These are phyloP conservation scores for Dactylis glomerata DNA, from an alignment of 176 grass and related monocot species.

Conservation along the genomic window DNA sequence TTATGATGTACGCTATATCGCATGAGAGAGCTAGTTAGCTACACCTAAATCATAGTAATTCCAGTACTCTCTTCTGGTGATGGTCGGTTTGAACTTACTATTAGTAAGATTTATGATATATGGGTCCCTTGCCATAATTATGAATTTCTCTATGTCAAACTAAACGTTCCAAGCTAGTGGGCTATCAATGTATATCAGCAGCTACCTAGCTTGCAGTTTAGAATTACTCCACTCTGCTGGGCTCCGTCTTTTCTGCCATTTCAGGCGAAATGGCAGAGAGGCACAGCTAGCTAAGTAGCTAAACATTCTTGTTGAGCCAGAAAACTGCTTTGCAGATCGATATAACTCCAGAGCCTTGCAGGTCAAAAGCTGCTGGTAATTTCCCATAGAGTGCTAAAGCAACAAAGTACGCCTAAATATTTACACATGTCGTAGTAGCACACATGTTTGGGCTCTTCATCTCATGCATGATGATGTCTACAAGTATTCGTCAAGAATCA, in stretches of 20 bases:
- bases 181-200: conserved; percentile 21
- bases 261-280: neutral
- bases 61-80: neutral
- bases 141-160: neutral
- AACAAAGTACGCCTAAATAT: neutral
- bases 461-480: neutral
- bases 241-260: neutral
- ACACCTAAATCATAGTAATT: neutral
- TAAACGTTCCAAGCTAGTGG: conserved; percentile 15
- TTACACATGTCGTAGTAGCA: neutral
- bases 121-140: neutral
- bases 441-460: neutral
- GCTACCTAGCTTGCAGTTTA: conserved; percentile 21
- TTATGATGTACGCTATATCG: neutral
- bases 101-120: neutral
- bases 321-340: conserved; percentile 11
- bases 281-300: neutral
- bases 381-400: conserved; percentile 11
- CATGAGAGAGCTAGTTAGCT: conserved; percentile 3
- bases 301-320: conserved; percentile 16
- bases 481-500: neutral
- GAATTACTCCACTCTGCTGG: conserved; percentile 16
- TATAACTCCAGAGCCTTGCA: conserved; percentile 1
- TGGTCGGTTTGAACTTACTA: neutral
- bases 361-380: conserved; percentile 24